Evolutionary conservation across 345 rosid genomes (phyloP), one percentile per base, ranked within the genome.

Genomic region (Garcia nutans): DNA sequence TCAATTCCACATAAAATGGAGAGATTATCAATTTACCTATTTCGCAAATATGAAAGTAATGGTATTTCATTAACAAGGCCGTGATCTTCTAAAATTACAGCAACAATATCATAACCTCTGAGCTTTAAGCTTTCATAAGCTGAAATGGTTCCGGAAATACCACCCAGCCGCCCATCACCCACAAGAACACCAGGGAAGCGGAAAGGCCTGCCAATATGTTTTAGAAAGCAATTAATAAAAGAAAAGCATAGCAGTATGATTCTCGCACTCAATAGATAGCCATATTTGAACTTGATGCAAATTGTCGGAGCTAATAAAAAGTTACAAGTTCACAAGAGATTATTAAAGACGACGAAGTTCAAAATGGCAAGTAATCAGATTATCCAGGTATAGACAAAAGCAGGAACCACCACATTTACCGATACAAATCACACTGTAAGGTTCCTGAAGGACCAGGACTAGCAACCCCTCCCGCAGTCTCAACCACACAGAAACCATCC

Each of bases 391-490:
- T 52, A 20, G 42, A 33, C 0, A 17, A 31, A 31, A 69, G 50
- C 60, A 50, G 41, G n/a, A 12, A 52, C 72, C 33, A 52, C 41
- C 61, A 31, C 42, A 58, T 74, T 44, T 81, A 89, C 99, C 98
- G 81, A 70, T 93, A 96, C 64, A 96, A 86, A 61, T 96, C 97
- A 42, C 99, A 96, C 68, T 93, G 99, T 76, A 92, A 94, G 71
- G 98, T 82, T 23, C 98, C 96, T 0, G 98, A 89, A 3, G 99
- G 96, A 3, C 88, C 97, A 0, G 98, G 98, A 68, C 97, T 93
- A 0, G 98, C 99, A 61, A 96, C 94, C 20, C 99, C 98, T 2
- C 99, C 99, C 15, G 99, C 94, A 64, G 99, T 92, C 83, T 96
- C 98, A 55, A 96, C 87, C 59, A 96, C 82, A 77, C 93, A 92